Base-by-base conservation (phyloP, 495 filamentous ascomycete genomes). In the Lophium mytilinum region DNA sequence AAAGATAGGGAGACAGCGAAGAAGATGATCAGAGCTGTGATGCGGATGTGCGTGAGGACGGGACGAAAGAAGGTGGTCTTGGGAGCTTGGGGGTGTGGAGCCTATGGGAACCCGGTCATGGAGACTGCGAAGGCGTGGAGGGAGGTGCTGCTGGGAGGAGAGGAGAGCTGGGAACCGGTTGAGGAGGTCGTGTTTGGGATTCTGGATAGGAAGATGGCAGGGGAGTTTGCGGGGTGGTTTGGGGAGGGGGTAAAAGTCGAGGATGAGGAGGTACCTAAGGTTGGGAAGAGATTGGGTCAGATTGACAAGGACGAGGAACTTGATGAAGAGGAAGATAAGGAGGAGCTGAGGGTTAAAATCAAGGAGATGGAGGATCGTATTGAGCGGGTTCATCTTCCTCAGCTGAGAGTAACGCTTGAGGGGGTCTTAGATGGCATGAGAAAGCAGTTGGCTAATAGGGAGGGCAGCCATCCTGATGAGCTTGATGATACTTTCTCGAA, bases 161-260 rank as follows among this genome's bases (percentile, higher is more conserved):
- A 18, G 17, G 17, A 55, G 19, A 64, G 64, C 8, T 72, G 69
- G 66, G 54, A 55, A 52, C 71, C 71, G 41, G 61, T 69, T 43
- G 67, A 52, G 42, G 75, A 78, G 51, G 68, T 81, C 6, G 71
- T 79, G 43, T 81, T 81, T 68, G 78, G 76, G 21, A 68, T 80
- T 50, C 63, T 58, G 8, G 64, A 71, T 58, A 51, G 50, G 8
- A 66, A 24, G 24, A 69, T 71, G 68, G 58, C 63, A 0, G 15
- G 42, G 11, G 67, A 71, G 36, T 72, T 72, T 62, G 61, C 61
- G n/a, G 24, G 14, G 10, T 54, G 53, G 12, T 72, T 69, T 60
- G 56, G 53, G 4, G 55, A 53, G 15, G 55, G 58, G 3, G 56
- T 70, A 14, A 49, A 39, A 12, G 36, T 51, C 11, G 68, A 67